Percentiles rank a stretch among this genome's conserved stretches.
Conservation (phyloP, 495 filamentous ascomycete genomes). For the Xylaria curta region DNA sequence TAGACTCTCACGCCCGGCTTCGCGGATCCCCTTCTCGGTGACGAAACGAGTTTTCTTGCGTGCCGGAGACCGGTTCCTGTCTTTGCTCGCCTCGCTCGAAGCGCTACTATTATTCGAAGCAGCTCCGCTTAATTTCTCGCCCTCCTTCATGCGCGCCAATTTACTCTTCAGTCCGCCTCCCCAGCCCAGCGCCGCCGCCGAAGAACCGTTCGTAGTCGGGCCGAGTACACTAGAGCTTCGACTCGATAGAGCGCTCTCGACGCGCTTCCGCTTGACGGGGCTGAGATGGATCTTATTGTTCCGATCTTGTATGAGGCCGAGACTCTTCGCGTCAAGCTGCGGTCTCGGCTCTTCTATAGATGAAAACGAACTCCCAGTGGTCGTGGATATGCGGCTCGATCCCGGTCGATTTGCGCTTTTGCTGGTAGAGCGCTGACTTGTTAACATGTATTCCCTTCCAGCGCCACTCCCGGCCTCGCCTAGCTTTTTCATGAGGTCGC, state of each 20-base stretch:
- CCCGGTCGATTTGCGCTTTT: constrained; percentile 25
- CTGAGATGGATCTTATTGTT: constrained; percentile 68
- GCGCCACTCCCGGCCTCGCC: constrained; percentile 65
- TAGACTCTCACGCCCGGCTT: constrained; percentile 77
- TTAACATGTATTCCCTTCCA: constrained; percentile 77
- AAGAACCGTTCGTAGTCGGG: constrained; percentile 19
- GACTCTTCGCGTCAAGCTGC: constrained; percentile 51
- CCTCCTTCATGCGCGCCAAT: constrained; percentile 60
- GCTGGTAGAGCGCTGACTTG: constrained; percentile 24
- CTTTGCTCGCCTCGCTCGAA: constrained; percentile 9
- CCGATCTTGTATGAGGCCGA: constrained; percentile 64
- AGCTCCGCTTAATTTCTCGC: constrained; percentile 49
- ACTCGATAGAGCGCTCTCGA: constrained; percentile 45
- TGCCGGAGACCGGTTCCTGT: constrained; percentile 49
- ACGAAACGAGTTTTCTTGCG: constrained; percentile 85
- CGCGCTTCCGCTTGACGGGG: constrained; percentile 74
- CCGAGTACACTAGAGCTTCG: constrained; percentile 36
- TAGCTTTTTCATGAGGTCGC: constrained; percentile 77
- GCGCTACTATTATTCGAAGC: constrained; percentile 34
- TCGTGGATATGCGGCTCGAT: constrained; percentile 20
- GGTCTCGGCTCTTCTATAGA: constrained; percentile 33
- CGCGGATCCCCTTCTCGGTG: constrained; percentile 75
- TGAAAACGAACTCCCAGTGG: constrained; percentile 14
- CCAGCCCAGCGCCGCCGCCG: constrained; percentile 52
- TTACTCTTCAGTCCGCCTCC: constrained; percentile 53